Evolutionary conservation across 176 grass and related monocot genomes (phyloP), one percentile per base, ranked within the genome.

Genomic region (Oryza punctata): DNA sequence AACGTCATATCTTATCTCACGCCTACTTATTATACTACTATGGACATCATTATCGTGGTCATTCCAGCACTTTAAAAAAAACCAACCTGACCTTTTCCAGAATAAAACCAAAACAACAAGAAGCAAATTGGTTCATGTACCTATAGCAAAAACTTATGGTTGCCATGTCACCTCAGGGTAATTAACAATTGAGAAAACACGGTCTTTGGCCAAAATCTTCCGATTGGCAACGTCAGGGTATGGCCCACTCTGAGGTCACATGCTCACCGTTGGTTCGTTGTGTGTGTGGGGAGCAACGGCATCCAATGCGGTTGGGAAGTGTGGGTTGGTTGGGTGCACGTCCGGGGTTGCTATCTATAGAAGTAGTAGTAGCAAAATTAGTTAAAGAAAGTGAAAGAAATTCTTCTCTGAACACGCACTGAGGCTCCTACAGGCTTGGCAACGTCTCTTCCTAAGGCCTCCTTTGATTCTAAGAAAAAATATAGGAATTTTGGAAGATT

Each of bases 141-240:
- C 37, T 63, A 6, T 79, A 87, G 84, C 69, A 79, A 43, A 19
- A 26, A n/a, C 10, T 24, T 74, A n/a, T 19, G 38, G 32, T 57
- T 79, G 29, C 28, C 68, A 47, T 61, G 65, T n/a, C 54, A 77
- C 13, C 24, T 81, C 54, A 40, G n/a, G 19, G 21, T 72, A 81
- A 87, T 46, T 76, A 75, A 73, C 2, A 78, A 2, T 81, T 15
- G 3, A 27, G 15, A 15, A 21, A 72, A 66, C 40, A 21, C 57
- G 13, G 63, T 11, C 12, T 25, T 46, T 60, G 16, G 43, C 23
- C 52, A 43, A 65, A 82, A 37, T 13, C 57, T 45, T 54, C 26
- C 65, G 70, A 63, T 70, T 76, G 69, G 76, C 19, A 8, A 78
- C 88, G 78, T 86, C 78, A 82, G 37, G 37, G 13, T 16, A 38